A percentile compares a stretch with the other conserved stretches of the same genome.
These are phyloP conservation scores for Gliomastix tumulicola DNA, from an alignment of 2,329 filamentous ascomycete species.

Conservation along the genomic window DNA sequence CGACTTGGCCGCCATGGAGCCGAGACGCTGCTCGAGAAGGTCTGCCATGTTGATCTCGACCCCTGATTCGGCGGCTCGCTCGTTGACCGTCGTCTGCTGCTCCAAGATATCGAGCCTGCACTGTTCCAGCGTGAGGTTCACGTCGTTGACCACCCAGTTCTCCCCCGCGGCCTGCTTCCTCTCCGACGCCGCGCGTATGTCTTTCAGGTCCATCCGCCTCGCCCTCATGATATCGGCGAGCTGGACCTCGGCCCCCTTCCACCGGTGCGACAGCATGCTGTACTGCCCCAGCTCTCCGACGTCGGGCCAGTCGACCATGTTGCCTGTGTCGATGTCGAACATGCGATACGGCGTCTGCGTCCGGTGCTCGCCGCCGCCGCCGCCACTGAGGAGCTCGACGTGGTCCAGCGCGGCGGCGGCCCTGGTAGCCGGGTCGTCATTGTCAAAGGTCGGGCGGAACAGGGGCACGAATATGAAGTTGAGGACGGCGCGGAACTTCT, in stretches of 20 bases:
- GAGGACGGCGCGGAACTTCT: constrained; percentile 4
- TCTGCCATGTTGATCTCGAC: too few species aligned
- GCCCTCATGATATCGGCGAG: constrained; percentile 1
- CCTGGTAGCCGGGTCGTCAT: too few species aligned
- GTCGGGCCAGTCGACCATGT: not conserved
- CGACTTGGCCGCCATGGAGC: too few species aligned
- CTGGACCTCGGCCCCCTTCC: constrained; percentile 4
- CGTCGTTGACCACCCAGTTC: constrained; percentile 3
- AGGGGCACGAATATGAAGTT: constrained; percentile 6
- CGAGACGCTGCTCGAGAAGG: too few species aligned
- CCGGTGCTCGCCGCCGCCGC: too few species aligned
- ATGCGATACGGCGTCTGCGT: too few species aligned
- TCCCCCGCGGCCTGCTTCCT: too few species aligned
- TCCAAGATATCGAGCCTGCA: not conserved
- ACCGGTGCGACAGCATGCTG: constrained; percentile 6
- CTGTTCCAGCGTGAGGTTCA: constrained; percentile 3
- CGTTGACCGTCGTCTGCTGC: not conserved
- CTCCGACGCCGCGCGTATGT: too few species aligned
- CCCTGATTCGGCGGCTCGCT: not conserved
- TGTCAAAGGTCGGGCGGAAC: constrained; percentile 3
- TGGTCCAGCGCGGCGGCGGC: too few species aligned
- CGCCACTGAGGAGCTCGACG: too few species aligned
- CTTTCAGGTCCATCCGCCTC: not conserved
- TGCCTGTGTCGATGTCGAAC: not conserved
- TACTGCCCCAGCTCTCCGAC: constrained; percentile 1